Evolutionary conservation across 2,329 filamentous ascomycete genomes (phyloP), one percentile per base, ranked within the genome.

Genomic region (Tricladium varicosporioides): DNA sequence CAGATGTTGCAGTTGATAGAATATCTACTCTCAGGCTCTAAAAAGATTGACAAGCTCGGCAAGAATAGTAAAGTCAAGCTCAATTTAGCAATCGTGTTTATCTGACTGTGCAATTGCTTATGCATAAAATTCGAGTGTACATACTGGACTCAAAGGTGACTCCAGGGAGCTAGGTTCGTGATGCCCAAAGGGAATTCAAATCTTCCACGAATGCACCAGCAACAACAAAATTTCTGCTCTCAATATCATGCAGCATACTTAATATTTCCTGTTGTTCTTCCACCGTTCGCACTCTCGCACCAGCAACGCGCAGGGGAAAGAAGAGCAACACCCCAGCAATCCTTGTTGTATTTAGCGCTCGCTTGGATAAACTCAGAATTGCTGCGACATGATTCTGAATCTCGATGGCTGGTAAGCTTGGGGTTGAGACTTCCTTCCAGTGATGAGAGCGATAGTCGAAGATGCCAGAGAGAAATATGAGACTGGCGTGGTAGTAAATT

Each of bases 221-320:
- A 45, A 65, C 64, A 31, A 63, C 53, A 52, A 63, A 66, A 40
- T 51, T 59, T 42, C 59, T 59, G 19, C 44, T 48, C 2, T 59
- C 60, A 22, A 65, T 64, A 13, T 59, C 50, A 11, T 49, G 44
- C 33, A 65, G 43, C 58, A 64, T 62, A 5, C 14, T 9, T 7
- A 61, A 4, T 10, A 65, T 60, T 15, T 10, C 7, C 10, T 5
- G 5, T 16, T 51, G 56, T 22, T 66, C 46, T 11, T 43, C 42
- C 9, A 32, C 15, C 2, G 42, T 54, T 7, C 31, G 54, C 4
- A 58, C 60, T 43, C 64, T 59, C 14, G 63, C 62, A 42, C 64
- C 63, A 11, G 64, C 63, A 1, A 66, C 62, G 40, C 63, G 40
- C 14, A 66, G 47, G 8, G 64, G 60, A 45, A 66, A 66, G 44